Evolutionary conservation across 306 rosid genomes (phyloP).

Genomic region (Argentina anserina): DNA sequence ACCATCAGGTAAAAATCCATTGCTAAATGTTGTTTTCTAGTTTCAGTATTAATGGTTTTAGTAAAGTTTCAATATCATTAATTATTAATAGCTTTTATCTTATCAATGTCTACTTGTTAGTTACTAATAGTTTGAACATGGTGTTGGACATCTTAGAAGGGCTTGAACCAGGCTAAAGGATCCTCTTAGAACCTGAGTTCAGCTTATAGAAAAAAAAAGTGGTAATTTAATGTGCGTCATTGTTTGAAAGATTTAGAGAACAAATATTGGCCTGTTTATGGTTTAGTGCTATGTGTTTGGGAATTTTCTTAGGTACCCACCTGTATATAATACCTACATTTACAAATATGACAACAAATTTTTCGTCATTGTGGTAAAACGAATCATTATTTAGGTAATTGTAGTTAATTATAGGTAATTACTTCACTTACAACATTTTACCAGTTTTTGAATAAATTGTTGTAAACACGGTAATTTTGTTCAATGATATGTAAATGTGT

Average conservation of each 20-base stretch:
- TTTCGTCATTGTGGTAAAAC: no score
- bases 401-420: no score
- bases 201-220: neutral
- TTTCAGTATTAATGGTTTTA: neutral
- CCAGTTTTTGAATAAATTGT: no score
- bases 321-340: no score
- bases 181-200: conserved; percentile 3
- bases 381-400: no score
- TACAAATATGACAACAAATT: no score
- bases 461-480: no score
- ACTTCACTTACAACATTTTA: no score
- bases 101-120: no score
- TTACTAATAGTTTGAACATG: neutral
- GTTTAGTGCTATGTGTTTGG: neutral
- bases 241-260: neutral
- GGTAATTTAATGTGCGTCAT: neutral
- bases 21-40: conserved; percentile 4
- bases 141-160: conserved; percentile 23
- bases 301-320: no score
- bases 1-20: conserved; percentile 74
- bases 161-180: conserved; percentile 22
- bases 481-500: no score
- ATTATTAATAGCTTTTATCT: neutral
- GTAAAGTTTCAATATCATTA: no score
- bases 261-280: neutral